Base-by-base conservation (phyloP, 306 rosid genomes). In the Cucurbita ficifolia region DNA sequence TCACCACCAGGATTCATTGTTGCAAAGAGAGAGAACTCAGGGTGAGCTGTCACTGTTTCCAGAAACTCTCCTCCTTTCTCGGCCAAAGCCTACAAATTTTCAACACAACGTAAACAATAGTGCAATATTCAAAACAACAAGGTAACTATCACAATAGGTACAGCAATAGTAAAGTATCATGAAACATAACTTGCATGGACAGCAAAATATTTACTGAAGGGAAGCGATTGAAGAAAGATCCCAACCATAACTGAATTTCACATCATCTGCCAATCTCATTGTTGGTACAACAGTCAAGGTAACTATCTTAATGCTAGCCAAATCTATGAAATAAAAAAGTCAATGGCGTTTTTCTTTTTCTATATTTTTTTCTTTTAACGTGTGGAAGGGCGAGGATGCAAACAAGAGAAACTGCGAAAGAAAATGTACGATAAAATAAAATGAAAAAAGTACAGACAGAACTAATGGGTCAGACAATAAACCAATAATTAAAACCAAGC, bases 1-100 rank as follows among this genome's bases (percentile, higher is more conserved):
- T 94, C 98, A 78, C 98, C 98, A 75, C 96, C 97, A 77, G 98
- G 98, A 79, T 94, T 94, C 98, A 94, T 94, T 52, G 98, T 94
- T 13, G 96, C 97, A 75, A 94, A 92, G 73, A 94, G 87, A 83
- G 83, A 85, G 77, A 94, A 94, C 10, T 83, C 84, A 39, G 86
- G 76, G 75, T 87, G 86, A 78, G 96, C 97, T 3, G 76, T 78
- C 75, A 94, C 75, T 67, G 80, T 83, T 86, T 94, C 98, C 73
- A 90, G 77, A 60, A 82, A 81, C n/a, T 88, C 45, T 38, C 97
- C 97, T 63, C 98, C 98, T 83, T 90, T 94, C 81, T 94, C 97
- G 64, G 97, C 94, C 83, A 94, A 80, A 76, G 94, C 83, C 92
- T 90, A 75, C 81, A 87, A 65, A 76, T 48, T 78, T 78, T 24